These are phyloP conservation scores for Trypanosoma avium DNA, from an alignment of 208 protist genomes.

Conservation along the genomic window DNA sequence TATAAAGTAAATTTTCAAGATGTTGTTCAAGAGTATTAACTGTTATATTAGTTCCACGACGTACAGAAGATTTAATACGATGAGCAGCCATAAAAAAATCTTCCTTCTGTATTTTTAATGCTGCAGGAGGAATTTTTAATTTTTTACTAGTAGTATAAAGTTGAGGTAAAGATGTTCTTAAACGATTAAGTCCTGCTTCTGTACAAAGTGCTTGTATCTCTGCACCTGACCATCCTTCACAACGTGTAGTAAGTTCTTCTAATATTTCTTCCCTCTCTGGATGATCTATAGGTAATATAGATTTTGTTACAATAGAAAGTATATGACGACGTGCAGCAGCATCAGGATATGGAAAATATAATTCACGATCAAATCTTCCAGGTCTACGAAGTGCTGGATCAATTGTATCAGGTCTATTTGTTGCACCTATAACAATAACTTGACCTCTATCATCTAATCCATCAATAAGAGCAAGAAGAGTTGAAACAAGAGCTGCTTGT, in stretches of 20 bases:
- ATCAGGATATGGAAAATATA: slow-evolving; percentile 85
- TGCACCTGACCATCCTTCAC: slow-evolving; percentile 98
- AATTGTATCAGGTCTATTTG: slow-evolving; percentile 95
- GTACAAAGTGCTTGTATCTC: slow-evolving; percentile 98
- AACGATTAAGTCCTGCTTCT: slow-evolving; percentile 93
- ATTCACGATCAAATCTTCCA: slow-evolving; percentile 97
- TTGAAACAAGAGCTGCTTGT: slow-evolving; percentile 83
- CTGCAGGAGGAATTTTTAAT: slow-evolving; percentile 37
- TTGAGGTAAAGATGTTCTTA: slow-evolving; percentile 76
- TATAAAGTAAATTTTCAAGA: slow-evolving; percentile 57
- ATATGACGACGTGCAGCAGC: slow-evolving; percentile 81
- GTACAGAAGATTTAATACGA: slow-evolving; percentile 61
- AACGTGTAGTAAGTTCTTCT: slow-evolving; percentile 70
- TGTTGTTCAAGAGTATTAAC: slow-evolving; percentile 37
- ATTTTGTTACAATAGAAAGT: slow-evolving; percentile 95
- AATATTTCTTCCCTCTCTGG: slow-evolving; percentile 77
- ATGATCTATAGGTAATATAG: slow-evolving; percentile 93
- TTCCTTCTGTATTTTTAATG: slow-evolving; percentile 40
- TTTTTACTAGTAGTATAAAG: slow-evolving; percentile 65
- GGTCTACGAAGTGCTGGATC: slow-evolving; percentile 96
- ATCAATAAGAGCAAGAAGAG: slow-evolving; percentile 95
- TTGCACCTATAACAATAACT: slow-evolving; percentile 96
- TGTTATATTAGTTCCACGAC: slow-evolving; percentile 30
- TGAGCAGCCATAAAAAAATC: slow-evolving; percentile 76
- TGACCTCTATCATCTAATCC: slow-evolving; percentile 91